These are phyloP conservation scores for Fusarium sp. DNA, from an alignment of 2,329 filamentous ascomycete genomes.

Conservation along the genomic window DNA sequence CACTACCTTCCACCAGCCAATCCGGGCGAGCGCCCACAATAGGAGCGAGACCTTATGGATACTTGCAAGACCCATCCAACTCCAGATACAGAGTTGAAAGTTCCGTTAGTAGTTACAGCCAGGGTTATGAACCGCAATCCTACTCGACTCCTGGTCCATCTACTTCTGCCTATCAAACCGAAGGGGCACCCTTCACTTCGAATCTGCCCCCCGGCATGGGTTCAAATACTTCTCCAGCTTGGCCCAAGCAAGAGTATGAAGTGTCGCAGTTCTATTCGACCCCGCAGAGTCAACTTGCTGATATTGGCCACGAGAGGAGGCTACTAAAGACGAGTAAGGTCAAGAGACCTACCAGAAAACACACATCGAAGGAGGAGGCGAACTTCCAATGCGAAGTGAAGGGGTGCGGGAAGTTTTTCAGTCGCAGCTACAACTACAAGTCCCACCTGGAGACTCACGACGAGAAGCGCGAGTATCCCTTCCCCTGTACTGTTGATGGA, in stretches of 20 bases:
- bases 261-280: slow-evolving; percentile 41
- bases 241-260: slow-evolving; percentile 47
- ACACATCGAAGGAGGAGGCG: slow-evolving; percentile 76
- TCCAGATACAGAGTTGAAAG: slow-evolving; percentile 40
- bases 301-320: slow-evolving; percentile 41
- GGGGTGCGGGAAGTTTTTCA: slow-evolving; percentile 83
- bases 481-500: slow-evolving; percentile 72
- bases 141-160: slow-evolving; percentile 39
- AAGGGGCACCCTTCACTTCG: slow-evolving; percentile 37
- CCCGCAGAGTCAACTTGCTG: slow-evolving; percentile 39
- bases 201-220: slow-evolving; percentile 37
- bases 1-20: slow-evolving; percentile 36
- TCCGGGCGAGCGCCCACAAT: slow-evolving; percentile 35
- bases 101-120: slow-evolving; percentile 34
- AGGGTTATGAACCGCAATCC: slow-evolving; percentile 38
- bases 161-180: slow-evolving; percentile 39
- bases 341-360: slow-evolving; percentile 60
- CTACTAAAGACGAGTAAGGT: slow-evolving; percentile 44
- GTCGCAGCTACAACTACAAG: slow-evolving; percentile 87
- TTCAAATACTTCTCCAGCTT: slow-evolving; percentile 27
- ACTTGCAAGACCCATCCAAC: slow-evolving; percentile 40
- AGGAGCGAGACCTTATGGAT: slow-evolving; percentile 40
- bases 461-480: slow-evolving; percentile 76
- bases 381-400: slow-evolving; percentile 77
- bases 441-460: slow-evolving; percentile 89